Percentiles rank a stretch among this genome's conserved stretches.
Evolutionary conservation across 1,139 yeast species (phyloP).

Genomic region (Arxiozyma telluris): DNA sequence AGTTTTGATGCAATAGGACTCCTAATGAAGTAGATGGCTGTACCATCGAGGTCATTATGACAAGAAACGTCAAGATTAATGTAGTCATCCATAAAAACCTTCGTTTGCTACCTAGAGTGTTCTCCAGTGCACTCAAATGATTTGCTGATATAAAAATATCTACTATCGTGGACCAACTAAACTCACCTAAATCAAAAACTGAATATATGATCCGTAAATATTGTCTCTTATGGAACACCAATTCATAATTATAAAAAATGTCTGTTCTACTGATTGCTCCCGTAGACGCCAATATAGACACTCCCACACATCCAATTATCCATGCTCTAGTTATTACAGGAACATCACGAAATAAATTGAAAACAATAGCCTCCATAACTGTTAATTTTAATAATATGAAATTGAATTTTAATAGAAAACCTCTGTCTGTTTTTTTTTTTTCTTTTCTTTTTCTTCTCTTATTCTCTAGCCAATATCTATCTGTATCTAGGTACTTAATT

Average conservation of each 20-base stretch:
- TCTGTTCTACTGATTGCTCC: slow-evolving; percentile 19
- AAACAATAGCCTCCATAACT: slow-evolving; percentile 23
- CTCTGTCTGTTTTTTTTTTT: background rate
- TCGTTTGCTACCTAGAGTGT: slow-evolving; percentile 18
- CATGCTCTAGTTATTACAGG: slow-evolving; percentile 27
- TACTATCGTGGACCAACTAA: slow-evolving; percentile 19
- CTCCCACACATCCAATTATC: slow-evolving; percentile 22
- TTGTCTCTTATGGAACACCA: slow-evolving; percentile 27
- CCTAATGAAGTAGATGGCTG: slow-evolving; percentile 27
- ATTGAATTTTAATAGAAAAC: background rate
- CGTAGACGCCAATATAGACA: slow-evolving; percentile 20
- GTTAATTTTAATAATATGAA: background rate
- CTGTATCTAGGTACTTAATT: background rate
- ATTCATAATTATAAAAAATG: slow-evolving; percentile 23
- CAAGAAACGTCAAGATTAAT: slow-evolving; percentile 12
- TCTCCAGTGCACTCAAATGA: slow-evolving; percentile 22
- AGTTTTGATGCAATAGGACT: slow-evolving; percentile 20
- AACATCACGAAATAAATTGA: slow-evolving; percentile 22
- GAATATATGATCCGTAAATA: slow-evolving; percentile 25
- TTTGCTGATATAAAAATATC: slow-evolving; percentile 19
- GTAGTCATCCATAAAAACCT: slow-evolving; percentile 22
- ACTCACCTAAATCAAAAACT: slow-evolving; percentile 23
- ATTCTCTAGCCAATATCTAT: background rate
- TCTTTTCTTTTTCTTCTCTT: background rate
- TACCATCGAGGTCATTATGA: slow-evolving; percentile 17